Evolutionary conservation across 2,329 filamentous ascomycete species (phyloP).

Genomic region (Fusarium dlaminii): DNA sequence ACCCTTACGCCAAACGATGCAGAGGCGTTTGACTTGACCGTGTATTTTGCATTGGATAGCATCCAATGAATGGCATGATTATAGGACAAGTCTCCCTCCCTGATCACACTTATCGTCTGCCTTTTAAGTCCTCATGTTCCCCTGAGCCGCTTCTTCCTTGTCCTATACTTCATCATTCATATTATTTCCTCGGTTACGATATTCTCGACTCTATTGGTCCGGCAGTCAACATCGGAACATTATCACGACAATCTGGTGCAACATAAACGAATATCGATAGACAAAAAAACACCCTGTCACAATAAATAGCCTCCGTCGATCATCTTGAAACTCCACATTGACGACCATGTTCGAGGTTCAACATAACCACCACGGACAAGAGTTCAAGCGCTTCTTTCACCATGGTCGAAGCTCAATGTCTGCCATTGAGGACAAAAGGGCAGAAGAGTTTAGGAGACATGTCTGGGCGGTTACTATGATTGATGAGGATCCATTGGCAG

Average conservation of each 20-base stretch:
- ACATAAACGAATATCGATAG: constrained; percentile 1
- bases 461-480: constrained; percentile 43
- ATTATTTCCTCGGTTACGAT: neutral
- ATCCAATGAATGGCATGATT: neutral
- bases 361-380: constrained; percentile 40
- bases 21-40: constrained; percentile 27
- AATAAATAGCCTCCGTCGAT: constrained; percentile 3
- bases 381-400: constrained; percentile 43
- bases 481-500: constrained; percentile 37
- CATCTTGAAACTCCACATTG: constrained; percentile 13
- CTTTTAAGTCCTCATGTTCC: constrained; percentile 6
- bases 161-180: constrained; percentile 13
- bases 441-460: constrained; percentile 42
- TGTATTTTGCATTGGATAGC: constrained; percentile 3
- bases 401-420: constrained; percentile 42
- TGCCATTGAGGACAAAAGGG: constrained; percentile 40
- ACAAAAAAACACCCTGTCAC: constrained; percentile 9
- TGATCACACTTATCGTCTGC: constrained; percentile 6
- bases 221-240: constrained; percentile 3
- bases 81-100: constrained; percentile 8
- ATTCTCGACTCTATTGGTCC: constrained; percentile 1
- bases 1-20: constrained; percentile 6
- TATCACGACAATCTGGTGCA: constrained; percentile 7
- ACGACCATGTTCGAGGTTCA: constrained; percentile 40
- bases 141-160: constrained; percentile 13